A percentile compares a stretch with the other conserved stretches of the same genome.
phyloP scores from a whole-genome alignment of 306 rosid genomes.

The Dicorynia guianensis region DNA sequence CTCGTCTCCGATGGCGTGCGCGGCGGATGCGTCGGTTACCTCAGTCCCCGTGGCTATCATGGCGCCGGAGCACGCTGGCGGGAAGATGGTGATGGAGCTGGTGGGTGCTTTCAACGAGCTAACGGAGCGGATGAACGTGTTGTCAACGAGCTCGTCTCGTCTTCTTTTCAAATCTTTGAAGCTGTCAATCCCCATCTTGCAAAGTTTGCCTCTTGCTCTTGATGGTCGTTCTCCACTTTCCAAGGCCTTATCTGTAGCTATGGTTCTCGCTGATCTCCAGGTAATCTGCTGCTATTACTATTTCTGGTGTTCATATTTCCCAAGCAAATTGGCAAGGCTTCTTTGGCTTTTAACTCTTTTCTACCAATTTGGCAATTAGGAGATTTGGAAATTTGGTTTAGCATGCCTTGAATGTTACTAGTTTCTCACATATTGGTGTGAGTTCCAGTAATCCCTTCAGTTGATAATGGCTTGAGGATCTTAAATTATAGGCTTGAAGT shows the following conservation, averaged over 20 bases:
- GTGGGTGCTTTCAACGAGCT: constrained; percentile 88
- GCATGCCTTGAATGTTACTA: neutral
- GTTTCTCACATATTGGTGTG: neutral
- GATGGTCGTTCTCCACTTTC: constrained; percentile 90
- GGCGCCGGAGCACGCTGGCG: constrained; percentile 67
- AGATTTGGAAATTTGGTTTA: too few species aligned
- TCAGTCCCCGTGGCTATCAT: constrained; percentile 21
- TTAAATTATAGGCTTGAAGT: too few species aligned
- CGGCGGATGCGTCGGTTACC: neutral
- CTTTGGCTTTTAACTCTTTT: too few species aligned
- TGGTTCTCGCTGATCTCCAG: constrained; percentile 86
- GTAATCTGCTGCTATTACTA: constrained; percentile 13
- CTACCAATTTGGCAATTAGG: too few species aligned
- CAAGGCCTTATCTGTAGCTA: constrained; percentile 74
- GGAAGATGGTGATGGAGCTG: constrained; percentile 87
- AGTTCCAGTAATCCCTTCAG: too few species aligned
- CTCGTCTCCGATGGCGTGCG: constrained; percentile 16
- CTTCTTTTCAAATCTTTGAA: constrained; percentile 81
- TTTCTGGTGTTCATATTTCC: too few species aligned
- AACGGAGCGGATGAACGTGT: constrained; percentile 69
- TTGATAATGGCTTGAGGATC: too few species aligned
- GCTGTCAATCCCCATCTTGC: constrained; percentile 78
- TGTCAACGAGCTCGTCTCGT: constrained; percentile 65
- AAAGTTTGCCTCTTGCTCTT: constrained; percentile 59
- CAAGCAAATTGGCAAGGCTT: too few species aligned